These are phyloP conservation scores for Trametes cinnabarina DNA, from an alignment of 768 basidiomycete genomes.

Conservation along the genomic window DNA sequence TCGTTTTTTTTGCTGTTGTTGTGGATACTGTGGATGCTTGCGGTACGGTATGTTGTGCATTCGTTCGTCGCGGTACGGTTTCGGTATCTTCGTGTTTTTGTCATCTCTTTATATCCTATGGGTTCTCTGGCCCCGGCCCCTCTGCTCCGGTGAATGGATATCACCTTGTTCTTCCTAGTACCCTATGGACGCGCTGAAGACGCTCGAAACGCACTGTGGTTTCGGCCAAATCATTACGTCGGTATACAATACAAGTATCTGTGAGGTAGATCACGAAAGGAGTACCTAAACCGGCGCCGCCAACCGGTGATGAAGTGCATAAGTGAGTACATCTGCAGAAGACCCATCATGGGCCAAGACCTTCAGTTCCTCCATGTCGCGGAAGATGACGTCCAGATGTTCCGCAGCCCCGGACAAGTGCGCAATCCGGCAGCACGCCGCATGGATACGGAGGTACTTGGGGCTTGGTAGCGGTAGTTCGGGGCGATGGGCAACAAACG, in stretches of 20 bases:
- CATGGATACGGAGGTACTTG: slow-evolving; percentile 1
- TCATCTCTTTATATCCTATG: background rate
- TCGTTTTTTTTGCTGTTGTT: background rate
- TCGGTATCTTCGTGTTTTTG: background rate
- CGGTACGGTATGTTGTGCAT: no score
- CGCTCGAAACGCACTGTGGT: no score
- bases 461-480: slow-evolving; percentile 1
- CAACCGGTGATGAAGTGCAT: background rate
- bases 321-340: background rate
- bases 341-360: background rate
- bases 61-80: no score
- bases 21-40: background rate
- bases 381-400: background rate
- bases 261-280: background rate
- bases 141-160: no score
- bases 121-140: background rate
- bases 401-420: slow-evolving; percentile 5
- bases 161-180: no score
- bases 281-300: background rate
- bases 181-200: no score
- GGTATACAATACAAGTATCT: no score
- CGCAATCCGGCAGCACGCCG: slow-evolving; percentile 2
- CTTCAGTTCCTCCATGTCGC: background rate
- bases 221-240: no score
- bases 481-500: background rate